A percentile compares a stretch with the other conserved stretches of the same genome.
Evolutionary conservation across 345 rosid genomes (phyloP).

Genomic region (Carallia pectinifolia): DNA sequence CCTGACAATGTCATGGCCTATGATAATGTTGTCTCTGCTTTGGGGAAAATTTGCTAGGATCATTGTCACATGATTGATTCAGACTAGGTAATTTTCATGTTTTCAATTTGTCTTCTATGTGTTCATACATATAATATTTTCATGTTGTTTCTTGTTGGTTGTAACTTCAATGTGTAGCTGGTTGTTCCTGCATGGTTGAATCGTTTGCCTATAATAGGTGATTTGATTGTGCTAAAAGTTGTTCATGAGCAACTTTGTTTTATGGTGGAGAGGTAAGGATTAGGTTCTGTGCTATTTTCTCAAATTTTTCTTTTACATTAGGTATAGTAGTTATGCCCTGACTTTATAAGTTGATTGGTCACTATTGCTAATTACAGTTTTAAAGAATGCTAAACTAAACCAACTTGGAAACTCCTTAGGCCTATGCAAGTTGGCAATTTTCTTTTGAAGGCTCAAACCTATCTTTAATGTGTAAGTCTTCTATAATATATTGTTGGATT

Average conservation of each 20-base stretch:
- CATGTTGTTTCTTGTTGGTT: not conserved
- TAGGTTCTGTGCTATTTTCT: not conserved
- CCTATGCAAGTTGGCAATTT: no score
- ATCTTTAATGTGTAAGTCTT: no score
- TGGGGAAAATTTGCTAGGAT: slow-evolving; percentile 91
- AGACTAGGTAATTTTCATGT: slow-evolving; percentile 58
- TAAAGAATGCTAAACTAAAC: not conserved
- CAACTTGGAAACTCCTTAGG: no score
- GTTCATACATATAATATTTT: not conserved
- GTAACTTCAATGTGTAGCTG: slow-evolving; percentile 34
- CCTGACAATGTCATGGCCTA: slow-evolving; percentile 93
- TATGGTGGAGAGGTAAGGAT: slow-evolving; percentile 87
- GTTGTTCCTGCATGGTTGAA: slow-evolving; percentile 97
- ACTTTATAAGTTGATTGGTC: not conserved
- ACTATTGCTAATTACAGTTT: not conserved
- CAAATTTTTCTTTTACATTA: not conserved
- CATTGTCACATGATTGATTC: slow-evolving; percentile 87
- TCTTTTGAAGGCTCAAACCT: no score
- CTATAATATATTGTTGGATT: no score
- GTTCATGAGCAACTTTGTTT: slow-evolving; percentile 95
- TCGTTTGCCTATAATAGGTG: slow-evolving; percentile 91
- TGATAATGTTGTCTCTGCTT: slow-evolving; percentile 99
- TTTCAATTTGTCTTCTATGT: not conserved
- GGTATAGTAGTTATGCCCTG: not conserved
- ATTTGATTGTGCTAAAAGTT: slow-evolving; percentile 90